These are phyloP conservation scores for Wolfiporia cocos DNA, from an alignment of 1,284 basidiomycete species.

Conservation along the genomic window DNA sequence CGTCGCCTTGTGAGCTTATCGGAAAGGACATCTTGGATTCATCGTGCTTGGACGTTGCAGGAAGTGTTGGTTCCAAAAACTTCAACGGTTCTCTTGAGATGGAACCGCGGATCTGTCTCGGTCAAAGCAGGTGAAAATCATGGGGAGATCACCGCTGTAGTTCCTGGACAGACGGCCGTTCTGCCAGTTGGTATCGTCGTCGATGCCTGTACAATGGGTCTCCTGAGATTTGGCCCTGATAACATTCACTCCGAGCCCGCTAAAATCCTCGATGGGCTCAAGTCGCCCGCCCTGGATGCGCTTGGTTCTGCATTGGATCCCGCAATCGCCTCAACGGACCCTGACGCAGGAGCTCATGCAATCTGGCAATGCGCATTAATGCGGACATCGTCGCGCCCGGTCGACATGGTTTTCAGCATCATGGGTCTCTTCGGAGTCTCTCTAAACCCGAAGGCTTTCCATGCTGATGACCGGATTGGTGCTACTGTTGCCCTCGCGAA, in stretches of 20 bases:
- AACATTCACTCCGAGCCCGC: not conserved
- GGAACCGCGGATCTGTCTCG: not conserved
- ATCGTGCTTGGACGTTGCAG: slow-evolving; percentile 15
- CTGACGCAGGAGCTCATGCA: slow-evolving; percentile 5
- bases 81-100: slow-evolving; percentile 8
- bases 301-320: not conserved
- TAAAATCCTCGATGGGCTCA: not conserved
- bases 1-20: slow-evolving; percentile 6
- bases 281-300: not conserved
- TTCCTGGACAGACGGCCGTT: not conserved
- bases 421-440: slow-evolving; percentile 23
- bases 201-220: not conserved
- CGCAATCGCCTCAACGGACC: not conserved
- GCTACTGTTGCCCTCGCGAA: slow-evolving; percentile 19
- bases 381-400: too few relatives aligned
- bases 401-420: too few relatives aligned
- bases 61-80: slow-evolving; percentile 9
- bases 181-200: not conserved
- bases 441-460: slow-evolving; percentile 14
- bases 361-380: slow-evolving; percentile 19
- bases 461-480: slow-evolving; percentile 15
- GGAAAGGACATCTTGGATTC: slow-evolving; percentile 13
- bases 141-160: not conserved
- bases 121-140: not conserved
- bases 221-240: not conserved